phyloP scores from a whole-genome alignment of 805 yeast genomes.

The Myxozyma udenii region DNA sequence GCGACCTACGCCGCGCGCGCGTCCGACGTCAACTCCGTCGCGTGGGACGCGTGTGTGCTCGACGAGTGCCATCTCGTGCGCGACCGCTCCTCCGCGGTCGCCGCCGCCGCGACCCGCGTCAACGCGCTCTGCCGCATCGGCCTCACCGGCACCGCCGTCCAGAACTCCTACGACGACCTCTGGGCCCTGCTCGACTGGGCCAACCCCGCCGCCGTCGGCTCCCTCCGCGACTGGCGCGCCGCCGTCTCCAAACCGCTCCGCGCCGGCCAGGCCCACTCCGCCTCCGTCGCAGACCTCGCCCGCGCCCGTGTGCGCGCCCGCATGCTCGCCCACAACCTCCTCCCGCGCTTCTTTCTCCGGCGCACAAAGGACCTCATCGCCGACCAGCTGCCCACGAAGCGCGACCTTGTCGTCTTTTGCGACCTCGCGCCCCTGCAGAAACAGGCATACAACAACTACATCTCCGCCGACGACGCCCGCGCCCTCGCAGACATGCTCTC shows the following conservation, averaged over 20 bases:
- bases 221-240: slow-evolving; percentile 6
- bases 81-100: slow-evolving; percentile 9
- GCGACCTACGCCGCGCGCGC: slow-evolving; percentile 14
- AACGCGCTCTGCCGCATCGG: slow-evolving; percentile 25
- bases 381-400: slow-evolving; percentile 25
- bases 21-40: slow-evolving; percentile 12
- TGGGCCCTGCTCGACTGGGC: slow-evolving; percentile 25
- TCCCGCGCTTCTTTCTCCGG: slow-evolving; percentile 16
- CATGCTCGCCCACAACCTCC: slow-evolving; percentile 2
- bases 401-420: slow-evolving; percentile 24
- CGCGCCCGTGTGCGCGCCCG: slow-evolving; percentile 8
- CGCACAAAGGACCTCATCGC: slow-evolving; percentile 26
- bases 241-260: slow-evolving; percentile 14
- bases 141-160: slow-evolving; percentile 27
- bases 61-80: slow-evolving; percentile 25
- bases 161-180: slow-evolving; percentile 22
- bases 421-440: slow-evolving; percentile 12
- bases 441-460: slow-evolving; percentile 21
- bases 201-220: slow-evolving; percentile 21
- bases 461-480: not conserved
- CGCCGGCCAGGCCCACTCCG: slow-evolving; percentile 22
- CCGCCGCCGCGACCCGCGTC: slow-evolving; percentile 12
- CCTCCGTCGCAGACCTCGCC: slow-evolving; percentile 11
- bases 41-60: slow-evolving; percentile 23
- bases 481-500: not conserved